Evolutionary conservation across 2,329 filamentous ascomycete genomes (phyloP).

Genomic region (Colletotrichum plurivorum): DNA sequence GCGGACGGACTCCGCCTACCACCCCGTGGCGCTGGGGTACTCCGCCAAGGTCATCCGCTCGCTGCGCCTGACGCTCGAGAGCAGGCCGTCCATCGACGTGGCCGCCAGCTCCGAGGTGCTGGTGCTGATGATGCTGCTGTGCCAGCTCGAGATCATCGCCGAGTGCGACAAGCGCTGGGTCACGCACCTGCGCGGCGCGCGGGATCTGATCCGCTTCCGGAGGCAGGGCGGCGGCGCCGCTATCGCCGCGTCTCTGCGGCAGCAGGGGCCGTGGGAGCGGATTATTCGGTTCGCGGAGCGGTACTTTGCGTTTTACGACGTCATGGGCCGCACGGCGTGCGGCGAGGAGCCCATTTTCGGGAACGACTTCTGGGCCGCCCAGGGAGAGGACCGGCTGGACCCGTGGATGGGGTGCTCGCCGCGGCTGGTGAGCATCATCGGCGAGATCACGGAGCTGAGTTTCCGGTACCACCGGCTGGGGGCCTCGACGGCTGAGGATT

Average conservation of each 20-base stretch:
- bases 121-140: slow-evolving; percentile 41
- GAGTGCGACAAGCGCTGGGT: slow-evolving; percentile 60
- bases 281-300: slow-evolving; percentile 50
- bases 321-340: slow-evolving; percentile 61
- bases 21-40: slow-evolving; percentile 34
- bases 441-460: slow-evolving; percentile 57
- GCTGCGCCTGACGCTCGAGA: slow-evolving; percentile 29
- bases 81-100: slow-evolving; percentile 27
- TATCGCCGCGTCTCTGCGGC: slow-evolving; percentile 7
- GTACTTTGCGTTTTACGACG: slow-evolving; percentile 62
- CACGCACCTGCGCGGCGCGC: slow-evolving; percentile 58
- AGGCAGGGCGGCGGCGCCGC: slow-evolving; percentile 40
- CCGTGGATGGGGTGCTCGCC: slow-evolving; percentile 61
- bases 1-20: slow-evolving; percentile 27
- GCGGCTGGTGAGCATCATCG: slow-evolving; percentile 56
- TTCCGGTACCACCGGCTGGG: slow-evolving; percentile 46
- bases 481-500: slow-evolving; percentile 25
- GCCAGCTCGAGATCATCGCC: slow-evolving; percentile 40
- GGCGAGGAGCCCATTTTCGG: slow-evolving; percentile 58
- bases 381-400: slow-evolving; percentile 51
- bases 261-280: slow-evolving; percentile 41
- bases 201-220: slow-evolving; percentile 56
- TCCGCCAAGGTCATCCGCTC: slow-evolving; percentile 40
- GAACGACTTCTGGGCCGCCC: slow-evolving; percentile 57
- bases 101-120: slow-evolving; percentile 37